Evolutionary conservation across 768 basidiomycete genomes (phyloP).

Genomic region (Lactarius hatsudake): DNA sequence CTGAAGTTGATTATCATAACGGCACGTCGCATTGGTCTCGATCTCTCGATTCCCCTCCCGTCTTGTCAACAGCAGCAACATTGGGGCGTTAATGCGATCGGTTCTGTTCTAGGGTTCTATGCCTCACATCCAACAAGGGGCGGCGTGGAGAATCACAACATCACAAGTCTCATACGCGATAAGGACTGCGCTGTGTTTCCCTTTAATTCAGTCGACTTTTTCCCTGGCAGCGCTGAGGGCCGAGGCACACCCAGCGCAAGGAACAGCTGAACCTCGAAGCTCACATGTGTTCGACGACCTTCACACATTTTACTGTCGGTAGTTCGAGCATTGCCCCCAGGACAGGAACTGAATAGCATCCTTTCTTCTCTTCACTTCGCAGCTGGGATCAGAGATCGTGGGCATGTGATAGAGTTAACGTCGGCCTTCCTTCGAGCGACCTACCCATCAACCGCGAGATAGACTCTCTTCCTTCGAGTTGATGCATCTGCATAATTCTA

Average conservation of each 20-base stretch:
- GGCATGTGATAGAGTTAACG: constrained; percentile 12
- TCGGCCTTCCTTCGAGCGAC: constrained; percentile 5
- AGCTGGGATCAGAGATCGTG: constrained; percentile 1
- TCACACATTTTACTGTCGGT: constrained; percentile 13
- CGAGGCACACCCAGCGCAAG: constrained; percentile 12
- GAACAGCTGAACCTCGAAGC: constrained; percentile 23
- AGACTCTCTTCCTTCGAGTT: constrained; percentile 14
- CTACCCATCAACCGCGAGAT: constrained; percentile 8
- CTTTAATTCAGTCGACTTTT: constrained; percentile 16
- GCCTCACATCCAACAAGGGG: constrained; percentile 13
- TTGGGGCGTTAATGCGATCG: constrained; percentile 1
- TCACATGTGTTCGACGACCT: constrained; percentile 26
- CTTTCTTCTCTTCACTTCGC: constrained; percentile 21
- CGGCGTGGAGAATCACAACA: constrained; percentile 14
- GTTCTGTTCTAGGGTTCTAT: constrained; percentile 16
- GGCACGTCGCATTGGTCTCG: constrained; percentile 2
- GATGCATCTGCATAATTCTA: constrained; percentile 14
- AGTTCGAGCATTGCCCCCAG: constrained; percentile 6
- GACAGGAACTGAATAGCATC: constrained; percentile 6
- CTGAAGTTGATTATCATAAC: constrained; percentile 5
- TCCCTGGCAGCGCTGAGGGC: constrained; percentile 13
- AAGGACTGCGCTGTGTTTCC: constrained; percentile 14
- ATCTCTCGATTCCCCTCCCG: background rate
- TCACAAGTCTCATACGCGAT: background rate
- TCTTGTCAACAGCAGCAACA: constrained; percentile 13